Percentiles rank a stretch among this genome's conserved stretches.
These are phyloP conservation scores for Colletotrichum ledebouriae DNA, from an alignment of 2,329 filamentous ascomycete genomes.

Conservation along the genomic window DNA sequence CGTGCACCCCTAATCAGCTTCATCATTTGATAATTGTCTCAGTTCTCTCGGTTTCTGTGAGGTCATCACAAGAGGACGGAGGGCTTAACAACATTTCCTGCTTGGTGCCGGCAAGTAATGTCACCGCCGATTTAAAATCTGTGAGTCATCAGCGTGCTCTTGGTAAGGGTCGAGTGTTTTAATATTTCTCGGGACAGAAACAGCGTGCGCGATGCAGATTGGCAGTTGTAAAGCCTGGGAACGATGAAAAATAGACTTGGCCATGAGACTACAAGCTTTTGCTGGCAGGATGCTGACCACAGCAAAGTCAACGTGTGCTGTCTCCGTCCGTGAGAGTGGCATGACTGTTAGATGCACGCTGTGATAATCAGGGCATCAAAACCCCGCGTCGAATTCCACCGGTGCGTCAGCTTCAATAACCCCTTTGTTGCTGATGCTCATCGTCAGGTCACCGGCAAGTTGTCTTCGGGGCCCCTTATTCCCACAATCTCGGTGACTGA, in stretches of 20 bases:
- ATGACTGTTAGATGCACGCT: background rate
- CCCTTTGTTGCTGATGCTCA: slow-evolving; percentile 5
- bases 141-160: too few relatives aligned
- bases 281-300: slow-evolving; percentile 8
- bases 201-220: too few relatives aligned
- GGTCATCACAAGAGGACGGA: background rate
- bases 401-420: background rate
- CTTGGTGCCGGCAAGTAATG: too few relatives aligned
- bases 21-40: too few relatives aligned
- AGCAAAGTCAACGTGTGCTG: background rate
- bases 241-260: too few relatives aligned
- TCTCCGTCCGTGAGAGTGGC: background rate
- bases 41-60: too few relatives aligned
- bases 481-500: background rate
- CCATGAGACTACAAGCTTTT: background rate
- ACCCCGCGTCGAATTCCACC: background rate
- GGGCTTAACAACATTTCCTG: too few relatives aligned
- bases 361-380: background rate
- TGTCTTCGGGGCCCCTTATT: slow-evolving; percentile 1
- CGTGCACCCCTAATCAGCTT: too few relatives aligned
- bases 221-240: too few relatives aligned
- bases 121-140: too few relatives aligned
- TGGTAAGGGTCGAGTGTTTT: too few relatives aligned
- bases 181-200: too few relatives aligned
- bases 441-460: slow-evolving; percentile 2